Percentiles rank a stretch among this genome's conserved stretches.
phyloP scores from a whole-genome alignment of 441 rosid species.

The Syzygium malaccense region DNA sequence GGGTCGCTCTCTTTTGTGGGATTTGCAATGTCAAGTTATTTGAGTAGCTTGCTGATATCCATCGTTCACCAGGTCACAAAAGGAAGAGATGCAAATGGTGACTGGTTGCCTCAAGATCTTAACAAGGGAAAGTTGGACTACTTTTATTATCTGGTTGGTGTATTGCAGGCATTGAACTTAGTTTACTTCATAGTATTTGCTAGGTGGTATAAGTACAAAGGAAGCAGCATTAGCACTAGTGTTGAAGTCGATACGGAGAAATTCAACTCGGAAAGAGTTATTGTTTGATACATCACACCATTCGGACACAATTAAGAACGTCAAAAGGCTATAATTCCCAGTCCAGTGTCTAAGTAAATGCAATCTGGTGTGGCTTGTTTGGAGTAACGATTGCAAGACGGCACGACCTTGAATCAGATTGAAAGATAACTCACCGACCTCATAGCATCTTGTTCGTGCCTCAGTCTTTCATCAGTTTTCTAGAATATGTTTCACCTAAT shows the following conservation, averaged over 20 bases:
- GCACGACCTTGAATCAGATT: neutral
- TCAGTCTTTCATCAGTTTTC: neutral
- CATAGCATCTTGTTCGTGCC: neutral
- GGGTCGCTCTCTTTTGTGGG: constrained; percentile 47
- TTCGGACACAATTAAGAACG: neutral
- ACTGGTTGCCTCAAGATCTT: constrained; percentile 58
- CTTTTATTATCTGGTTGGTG: constrained; percentile 49
- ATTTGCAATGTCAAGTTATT: constrained; percentile 33
- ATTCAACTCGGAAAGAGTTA: neutral
- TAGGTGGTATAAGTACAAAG: constrained; percentile 60
- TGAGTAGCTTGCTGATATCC: constrained; percentile 40
- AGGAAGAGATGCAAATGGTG: constrained; percentile 14
- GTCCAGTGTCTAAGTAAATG: neutral
- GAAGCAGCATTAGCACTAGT: constrained; percentile 6
- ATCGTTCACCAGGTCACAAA: constrained; percentile 29
- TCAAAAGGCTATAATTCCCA: neutral
- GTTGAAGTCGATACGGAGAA: constrained; percentile 15
- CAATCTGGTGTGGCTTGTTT: neutral
- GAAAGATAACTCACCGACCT: neutral
- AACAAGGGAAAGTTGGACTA: constrained; percentile 51
- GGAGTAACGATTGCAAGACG: neutral
- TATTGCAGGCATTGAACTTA: constrained; percentile 27
- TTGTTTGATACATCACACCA: constrained; percentile 1
- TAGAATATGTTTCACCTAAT: neutral
- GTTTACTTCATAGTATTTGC: constrained; percentile 41